Base-by-base conservation (phyloP, 169 alveolate species). In the Hepatocystis sp. region DNA sequence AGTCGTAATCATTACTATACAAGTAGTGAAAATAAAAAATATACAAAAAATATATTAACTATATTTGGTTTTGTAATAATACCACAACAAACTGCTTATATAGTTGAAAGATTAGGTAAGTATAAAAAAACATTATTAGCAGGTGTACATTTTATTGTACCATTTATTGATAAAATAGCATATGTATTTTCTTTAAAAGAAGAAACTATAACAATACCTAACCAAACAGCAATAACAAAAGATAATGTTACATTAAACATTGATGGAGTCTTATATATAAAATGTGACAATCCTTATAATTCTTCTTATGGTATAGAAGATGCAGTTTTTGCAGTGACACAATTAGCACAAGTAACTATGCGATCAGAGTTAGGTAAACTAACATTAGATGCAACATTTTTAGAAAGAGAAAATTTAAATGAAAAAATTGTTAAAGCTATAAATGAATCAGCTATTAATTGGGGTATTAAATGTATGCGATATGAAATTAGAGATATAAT, bases 331-430 rank as follows among this genome's bases (percentile, higher is more conserved):
- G 98, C 99, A 2, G 95, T 97, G 53, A 96, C 95, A 19, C 97
- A 95, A 60, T 90, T 97, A 64, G 99, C 99, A 3, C 96, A 97
- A 88, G 96, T 98, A n/a, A 95, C 99, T 11, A 97, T 97, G 98
- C 91, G 99, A 61, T 94, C 98, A 32, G 99, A 97, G 66, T 91
- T 97, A 60, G 99, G 99, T 17, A 97, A 97, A 84, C 93, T 97
- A n/a, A 95, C 98, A 2, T 92, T 97, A 42, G 99, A 97, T 89
- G 84, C 97, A 58, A 97, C 99, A 7, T 97, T 97, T 67, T 97
- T 96, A 67, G 99, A 96, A 84, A 78, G 99, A 47, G 99, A 96
- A 39, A 92, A 94, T 42, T 92, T 97, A 36, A 97, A 97, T 85
- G 84, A 92, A 27, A 91, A 88, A 47, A 97, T 97, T 65, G 97